Percentiles rank a stretch among this genome's conserved stretches.
Conservation (phyloP, 1,139 yeast species). For the Zygoascus sp. region DNA sequence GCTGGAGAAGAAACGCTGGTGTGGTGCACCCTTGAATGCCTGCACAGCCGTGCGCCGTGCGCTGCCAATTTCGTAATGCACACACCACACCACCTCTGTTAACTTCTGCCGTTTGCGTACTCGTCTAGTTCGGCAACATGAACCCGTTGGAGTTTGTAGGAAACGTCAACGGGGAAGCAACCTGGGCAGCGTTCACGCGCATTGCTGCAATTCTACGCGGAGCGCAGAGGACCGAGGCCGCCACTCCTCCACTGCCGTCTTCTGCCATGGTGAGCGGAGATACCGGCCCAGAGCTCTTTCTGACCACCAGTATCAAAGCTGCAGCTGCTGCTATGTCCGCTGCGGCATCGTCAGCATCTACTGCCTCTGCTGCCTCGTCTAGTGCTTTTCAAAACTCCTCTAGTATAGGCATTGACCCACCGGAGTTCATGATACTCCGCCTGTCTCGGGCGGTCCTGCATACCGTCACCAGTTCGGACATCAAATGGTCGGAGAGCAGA, state of each 20-base stretch:
- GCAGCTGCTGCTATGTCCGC: neutral
- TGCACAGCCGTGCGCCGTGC: no score
- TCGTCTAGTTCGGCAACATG: neutral
- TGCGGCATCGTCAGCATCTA: neutral
- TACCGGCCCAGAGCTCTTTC: neutral
- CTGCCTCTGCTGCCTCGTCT: neutral
- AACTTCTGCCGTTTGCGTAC: no score
- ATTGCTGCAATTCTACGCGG: slow-evolving; percentile 2
- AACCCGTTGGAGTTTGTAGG: slow-evolving; percentile 11
- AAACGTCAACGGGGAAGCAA: slow-evolving; percentile 4
- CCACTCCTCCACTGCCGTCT: neutral
- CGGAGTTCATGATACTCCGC: slow-evolving; percentile 5
- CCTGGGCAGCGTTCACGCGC: slow-evolving; percentile 7
- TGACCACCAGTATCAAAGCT: neutral
- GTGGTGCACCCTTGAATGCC: no score
- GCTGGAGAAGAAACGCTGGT: no score
- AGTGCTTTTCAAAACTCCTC: no score
- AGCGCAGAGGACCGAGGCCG: neutral
- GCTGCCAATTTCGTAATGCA: no score
- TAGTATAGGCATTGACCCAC: slow-evolving; percentile 1
- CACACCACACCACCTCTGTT: no score
- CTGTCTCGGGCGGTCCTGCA: slow-evolving; percentile 1
- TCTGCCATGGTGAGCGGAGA: neutral
- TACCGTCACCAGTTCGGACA: neutral
- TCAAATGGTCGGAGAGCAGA: slow-evolving; percentile 12